Evolutionary conservation across 23 red algal genomes (phyloP).

Genomic region (Cyanidium caldarium): DNA sequence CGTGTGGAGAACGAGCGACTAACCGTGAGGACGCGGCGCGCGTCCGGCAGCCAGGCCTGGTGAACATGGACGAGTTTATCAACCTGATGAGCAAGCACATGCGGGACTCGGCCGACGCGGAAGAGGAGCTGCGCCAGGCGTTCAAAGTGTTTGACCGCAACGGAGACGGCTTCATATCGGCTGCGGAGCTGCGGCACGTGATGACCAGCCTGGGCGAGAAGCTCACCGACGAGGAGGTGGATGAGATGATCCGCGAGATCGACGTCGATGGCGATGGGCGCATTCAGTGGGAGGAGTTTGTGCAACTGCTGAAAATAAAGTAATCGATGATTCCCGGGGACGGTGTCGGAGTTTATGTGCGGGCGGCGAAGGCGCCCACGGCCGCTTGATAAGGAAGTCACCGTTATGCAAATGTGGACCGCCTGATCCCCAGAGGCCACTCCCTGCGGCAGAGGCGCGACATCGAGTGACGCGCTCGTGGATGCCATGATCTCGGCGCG

Average conservation of each 20-base stretch:
- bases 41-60: background rate
- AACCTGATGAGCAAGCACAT: constrained; percentile 80
- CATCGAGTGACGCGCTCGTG: too few relatives aligned
- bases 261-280: constrained; percentile 82
- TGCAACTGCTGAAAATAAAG: constrained; percentile 15
- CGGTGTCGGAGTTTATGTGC: too few relatives aligned
- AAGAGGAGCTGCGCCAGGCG: constrained; percentile 64
- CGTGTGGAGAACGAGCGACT: background rate
- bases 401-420: too few relatives aligned
- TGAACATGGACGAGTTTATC: constrained; percentile 79
- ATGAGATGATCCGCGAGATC: constrained; percentile 79
- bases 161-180: constrained; percentile 77
- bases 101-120: constrained; percentile 44
- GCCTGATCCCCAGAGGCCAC: too few relatives aligned
- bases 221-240: constrained; percentile 78
- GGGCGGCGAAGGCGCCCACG: too few relatives aligned
- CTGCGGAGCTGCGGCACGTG: constrained; percentile 60
- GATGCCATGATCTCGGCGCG: too few relatives aligned
- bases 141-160: constrained; percentile 95
- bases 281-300: constrained; percentile 25
- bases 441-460: too few relatives aligned
- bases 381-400: too few relatives aligned
- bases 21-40: background rate
- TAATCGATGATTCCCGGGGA: too few relatives aligned
- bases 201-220: constrained; percentile 82